Evolutionary conservation across 805 yeast genomes (phyloP).

Genomic region (Candida verbasci): DNA sequence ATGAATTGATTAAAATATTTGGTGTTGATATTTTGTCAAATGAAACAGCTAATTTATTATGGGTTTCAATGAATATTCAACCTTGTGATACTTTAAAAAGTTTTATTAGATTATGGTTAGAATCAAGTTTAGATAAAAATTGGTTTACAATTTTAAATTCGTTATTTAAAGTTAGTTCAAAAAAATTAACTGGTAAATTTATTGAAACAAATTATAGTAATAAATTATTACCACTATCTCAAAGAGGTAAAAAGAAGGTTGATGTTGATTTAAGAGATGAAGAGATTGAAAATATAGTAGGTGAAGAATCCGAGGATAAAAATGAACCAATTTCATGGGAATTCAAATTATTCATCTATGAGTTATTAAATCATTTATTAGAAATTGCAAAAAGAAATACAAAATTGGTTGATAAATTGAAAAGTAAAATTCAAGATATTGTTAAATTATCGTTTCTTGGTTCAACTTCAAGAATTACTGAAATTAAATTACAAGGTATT

Average conservation of each 20-base stretch:
- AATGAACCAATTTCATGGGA: constrained; percentile 58
- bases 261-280: constrained; percentile 35
- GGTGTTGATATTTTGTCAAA: constrained; percentile 42
- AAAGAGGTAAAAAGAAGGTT: constrained; percentile 37
- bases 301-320: constrained; percentile 34
- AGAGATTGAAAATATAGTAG: constrained; percentile 38
- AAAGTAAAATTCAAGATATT: constrained; percentile 53
- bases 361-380: constrained; percentile 41
- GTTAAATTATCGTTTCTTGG: constrained; percentile 78
- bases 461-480: constrained; percentile 64
- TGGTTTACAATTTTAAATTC: constrained; percentile 60
- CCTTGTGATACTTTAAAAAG: constrained; percentile 39
- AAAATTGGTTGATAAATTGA: constrained; percentile 35
- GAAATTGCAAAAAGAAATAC: constrained; percentile 34
- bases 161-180: constrained; percentile 43
- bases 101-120: constrained; percentile 59
- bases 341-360: constrained; percentile 47
- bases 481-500: constrained; percentile 62
- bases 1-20: constrained; percentile 50
- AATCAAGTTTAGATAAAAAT: constrained; percentile 38
- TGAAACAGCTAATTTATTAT: constrained; percentile 49
- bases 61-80: constrained; percentile 55
- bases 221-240: constrained; percentile 38
- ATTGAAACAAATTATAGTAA: constrained; percentile 35
- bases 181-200: constrained; percentile 37